A percentile compares a stretch with the other conserved stretches of the same genome.
phyloP scores from a whole-genome alignment of 2,329 filamentous ascomycete genomes.

The Karstenula rhodostoma region DNA sequence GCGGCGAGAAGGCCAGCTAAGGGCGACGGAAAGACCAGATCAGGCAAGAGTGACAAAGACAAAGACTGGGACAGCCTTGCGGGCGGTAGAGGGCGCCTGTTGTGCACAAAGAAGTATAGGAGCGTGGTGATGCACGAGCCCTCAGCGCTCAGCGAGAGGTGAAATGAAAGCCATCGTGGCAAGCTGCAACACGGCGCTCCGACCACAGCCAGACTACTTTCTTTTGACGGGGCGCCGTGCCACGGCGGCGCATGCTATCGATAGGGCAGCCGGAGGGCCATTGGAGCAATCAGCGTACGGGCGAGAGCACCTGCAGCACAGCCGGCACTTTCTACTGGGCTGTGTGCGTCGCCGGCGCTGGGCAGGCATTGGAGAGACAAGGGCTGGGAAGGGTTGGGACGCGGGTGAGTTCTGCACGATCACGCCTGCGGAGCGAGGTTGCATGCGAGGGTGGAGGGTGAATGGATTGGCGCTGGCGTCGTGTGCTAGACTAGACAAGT shows the following conservation, averaged over 20 bases:
- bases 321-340: conserved; percentile 24
- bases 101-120: conserved; percentile 24
- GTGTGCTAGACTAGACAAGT: conserved; percentile 21
- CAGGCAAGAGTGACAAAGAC: conserved; percentile 14
- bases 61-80: conserved; percentile 28
- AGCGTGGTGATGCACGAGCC: conserved; percentile 19
- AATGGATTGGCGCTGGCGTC: conserved; percentile 15
- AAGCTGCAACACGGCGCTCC: conserved; percentile 20
- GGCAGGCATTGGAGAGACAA: conserved; percentile 33
- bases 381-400: conserved; percentile 19
- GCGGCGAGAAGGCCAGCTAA: conserved; percentile 23
- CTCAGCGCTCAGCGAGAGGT: conserved; percentile 24
- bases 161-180: conserved; percentile 21
- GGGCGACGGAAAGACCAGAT: conserved; percentile 18
- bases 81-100: conserved; percentile 21
- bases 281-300: conserved; percentile 8
- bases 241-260: conserved; percentile 35
- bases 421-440: conserved; percentile 22
- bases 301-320: conserved; percentile 22
- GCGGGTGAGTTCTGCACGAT: conserved; percentile 18
- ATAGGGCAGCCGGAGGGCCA: conserved; percentile 19
- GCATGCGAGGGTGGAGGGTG: conserved; percentile 26
- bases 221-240: conserved; percentile 32
- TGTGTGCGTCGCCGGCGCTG: conserved; percentile 10
- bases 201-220: conserved; percentile 23